These are phyloP conservation scores for Lactarius quietus DNA, from an alignment of 768 basidiomycete genomes.

Conservation along the genomic window DNA sequence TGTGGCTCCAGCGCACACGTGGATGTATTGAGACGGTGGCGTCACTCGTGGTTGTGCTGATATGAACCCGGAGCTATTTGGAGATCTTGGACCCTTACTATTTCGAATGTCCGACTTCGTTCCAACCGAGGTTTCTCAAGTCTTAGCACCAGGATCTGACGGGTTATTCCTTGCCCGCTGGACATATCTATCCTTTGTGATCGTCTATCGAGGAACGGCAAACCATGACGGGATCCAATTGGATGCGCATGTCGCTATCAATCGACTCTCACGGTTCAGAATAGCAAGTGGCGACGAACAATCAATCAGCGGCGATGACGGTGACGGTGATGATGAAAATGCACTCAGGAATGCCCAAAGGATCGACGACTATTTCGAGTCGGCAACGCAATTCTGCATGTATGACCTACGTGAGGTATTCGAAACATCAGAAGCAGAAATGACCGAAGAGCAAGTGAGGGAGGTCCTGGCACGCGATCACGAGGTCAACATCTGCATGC, in stretches of 20 bases:
- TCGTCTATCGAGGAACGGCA: neutral
- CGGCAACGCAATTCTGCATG: neutral
- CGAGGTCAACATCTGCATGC: neutral
- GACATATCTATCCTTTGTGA: neutral
- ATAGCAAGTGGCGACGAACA: neutral
- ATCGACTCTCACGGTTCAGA: neutral
- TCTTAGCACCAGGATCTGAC: neutral
- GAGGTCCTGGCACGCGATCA: neutral
- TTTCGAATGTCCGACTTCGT: neutral
- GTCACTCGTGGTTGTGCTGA: neutral
- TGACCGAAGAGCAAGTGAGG: neutral
- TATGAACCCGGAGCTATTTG: neutral
- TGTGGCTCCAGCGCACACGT: neutral
- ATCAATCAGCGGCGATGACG: neutral
- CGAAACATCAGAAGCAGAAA: neutral
- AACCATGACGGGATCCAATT: neutral
- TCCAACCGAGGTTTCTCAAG: neutral
- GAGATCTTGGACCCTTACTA: neutral
- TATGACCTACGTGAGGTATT: neutral
- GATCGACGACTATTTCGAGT: neutral
- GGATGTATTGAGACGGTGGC: neutral
- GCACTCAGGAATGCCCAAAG: neutral
- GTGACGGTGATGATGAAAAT: neutral
- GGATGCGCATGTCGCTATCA: neutral
- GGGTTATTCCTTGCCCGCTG: neutral